phyloP scores from a whole-genome alignment of 1,139 yeast genomes.

The Suhomyces coccinellae region DNA sequence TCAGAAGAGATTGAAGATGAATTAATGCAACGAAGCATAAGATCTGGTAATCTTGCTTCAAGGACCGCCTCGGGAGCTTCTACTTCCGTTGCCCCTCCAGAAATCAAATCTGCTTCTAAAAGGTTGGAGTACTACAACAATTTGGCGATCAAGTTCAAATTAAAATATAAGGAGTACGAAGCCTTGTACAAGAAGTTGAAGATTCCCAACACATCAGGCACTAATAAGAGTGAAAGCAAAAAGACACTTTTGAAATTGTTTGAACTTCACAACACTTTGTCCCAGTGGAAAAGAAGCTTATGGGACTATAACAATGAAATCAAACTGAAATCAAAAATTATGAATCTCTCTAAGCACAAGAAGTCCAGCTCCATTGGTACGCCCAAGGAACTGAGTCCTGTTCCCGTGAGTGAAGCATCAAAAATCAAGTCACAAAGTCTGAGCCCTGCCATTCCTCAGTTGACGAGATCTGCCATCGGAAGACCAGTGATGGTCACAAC shows the following conservation, averaged over 20 bases:
- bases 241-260: conserved; percentile 23
- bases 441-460: conserved; percentile 12
- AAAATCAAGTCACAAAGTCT: conserved; percentile 6
- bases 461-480: conserved; percentile 1
- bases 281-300: conserved; percentile 29
- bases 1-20: conserved; percentile 17
- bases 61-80: conserved; percentile 1
- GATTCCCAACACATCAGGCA: conserved; percentile 8
- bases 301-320: conserved; percentile 37
- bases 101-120: conserved; percentile 18
- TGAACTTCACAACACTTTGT: conserved; percentile 26
- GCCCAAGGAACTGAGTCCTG: conserved; percentile 5
- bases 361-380: conserved; percentile 16
- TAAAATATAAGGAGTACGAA: conserved; percentile 42
- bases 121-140: conserved; percentile 26
- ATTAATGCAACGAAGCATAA: conserved; percentile 3
- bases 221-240: conserved; percentile 19
- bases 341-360: conserved; percentile 39
- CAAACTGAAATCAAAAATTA: conserved; percentile 33
- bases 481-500: conserved; percentile 5
- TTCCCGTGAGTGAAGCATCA: conserved; percentile 4
- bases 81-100: conserved; percentile 7
- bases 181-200: conserved; percentile 26
- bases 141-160: conserved; percentile 38
- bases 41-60: conserved; percentile 13